phyloP scores from a whole-genome alignment of 2,329 filamentous ascomycete genomes.

The Conoideocrella luteorostrata region DNA sequence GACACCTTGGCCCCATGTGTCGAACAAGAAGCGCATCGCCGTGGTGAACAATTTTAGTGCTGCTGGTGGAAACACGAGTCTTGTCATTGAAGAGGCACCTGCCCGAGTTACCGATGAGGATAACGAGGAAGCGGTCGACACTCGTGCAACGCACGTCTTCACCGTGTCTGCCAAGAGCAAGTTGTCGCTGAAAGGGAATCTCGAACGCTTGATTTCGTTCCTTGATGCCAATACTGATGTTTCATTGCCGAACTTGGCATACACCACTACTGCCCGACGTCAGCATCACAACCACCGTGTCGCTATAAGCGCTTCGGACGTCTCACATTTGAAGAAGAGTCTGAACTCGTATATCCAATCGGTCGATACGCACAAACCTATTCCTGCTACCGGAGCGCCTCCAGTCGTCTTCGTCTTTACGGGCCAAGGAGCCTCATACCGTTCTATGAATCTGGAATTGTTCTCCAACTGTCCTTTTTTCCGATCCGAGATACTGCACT shows the following conservation, averaged over 20 bases:
- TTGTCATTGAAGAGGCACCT: constrained; percentile 59
- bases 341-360: not conserved
- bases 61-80: constrained; percentile 63
- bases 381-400: not conserved
- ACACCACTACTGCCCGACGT: constrained; percentile 61
- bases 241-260: constrained; percentile 53
- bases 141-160: constrained; percentile 52
- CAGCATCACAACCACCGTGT: constrained; percentile 54
- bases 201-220: constrained; percentile 47
- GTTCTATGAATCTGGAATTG: constrained; percentile 26
- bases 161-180: constrained; percentile 51
- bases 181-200: constrained; percentile 51
- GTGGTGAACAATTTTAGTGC: constrained; percentile 67
- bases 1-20: constrained; percentile 39
- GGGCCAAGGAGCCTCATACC: constrained; percentile 35
- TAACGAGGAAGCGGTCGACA: too few relatives aligned
- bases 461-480: constrained; percentile 24
- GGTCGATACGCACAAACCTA: not conserved
- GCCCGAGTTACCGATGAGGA: constrained; percentile 28
- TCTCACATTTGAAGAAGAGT: not conserved
- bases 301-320: constrained; percentile 31
- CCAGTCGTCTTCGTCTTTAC: constrained; percentile 38
- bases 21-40: constrained; percentile 37
- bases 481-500: constrained; percentile 23
- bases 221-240: constrained; percentile 45